phyloP scores from a whole-genome alignment of 2,329 filamentous ascomycete species.

The Stemphylium lycopersici region DNA sequence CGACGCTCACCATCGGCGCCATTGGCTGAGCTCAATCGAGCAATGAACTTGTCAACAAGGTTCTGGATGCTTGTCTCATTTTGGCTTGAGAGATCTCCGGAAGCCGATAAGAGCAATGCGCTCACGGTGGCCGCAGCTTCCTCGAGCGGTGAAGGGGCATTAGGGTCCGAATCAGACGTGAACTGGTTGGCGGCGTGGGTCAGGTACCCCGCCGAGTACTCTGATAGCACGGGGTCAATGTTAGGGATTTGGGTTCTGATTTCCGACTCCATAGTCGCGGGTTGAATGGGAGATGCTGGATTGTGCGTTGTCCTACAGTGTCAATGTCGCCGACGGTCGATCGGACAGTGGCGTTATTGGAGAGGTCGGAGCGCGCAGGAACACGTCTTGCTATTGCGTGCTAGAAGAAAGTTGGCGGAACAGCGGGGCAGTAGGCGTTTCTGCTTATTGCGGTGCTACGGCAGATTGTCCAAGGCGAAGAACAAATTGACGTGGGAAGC shows the following conservation, averaged over 20 bases:
- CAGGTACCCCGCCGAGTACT: slow-evolving; percentile 93
- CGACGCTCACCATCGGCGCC: slow-evolving; percentile 69
- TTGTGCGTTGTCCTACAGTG: slow-evolving; percentile 26
- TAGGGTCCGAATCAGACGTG: slow-evolving; percentile 72
- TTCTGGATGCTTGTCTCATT: slow-evolving; percentile 80
- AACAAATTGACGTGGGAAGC: slow-evolving; percentile 28
- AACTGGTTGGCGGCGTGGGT: slow-evolving; percentile 89
- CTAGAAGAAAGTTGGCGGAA: slow-evolving; percentile 13
- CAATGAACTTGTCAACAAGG: slow-evolving; percentile 88
- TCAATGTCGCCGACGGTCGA: slow-evolving; percentile 18
- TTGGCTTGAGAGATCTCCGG: slow-evolving; percentile 74
- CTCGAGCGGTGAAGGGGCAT: slow-evolving; percentile 74
- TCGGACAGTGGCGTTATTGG: slow-evolving; percentile 27
- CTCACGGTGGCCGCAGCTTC: slow-evolving; percentile 86
- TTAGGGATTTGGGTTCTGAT: slow-evolving; percentile 83
- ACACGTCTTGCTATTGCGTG: slow-evolving; percentile 18
- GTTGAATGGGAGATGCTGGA: slow-evolving; percentile 22
- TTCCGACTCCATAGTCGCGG: slow-evolving; percentile 77
- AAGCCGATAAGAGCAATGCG: slow-evolving; percentile 91
- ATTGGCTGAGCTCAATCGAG: slow-evolving; percentile 76
- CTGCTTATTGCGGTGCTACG: slow-evolving; percentile 29
- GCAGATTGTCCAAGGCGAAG: slow-evolving; percentile 23
- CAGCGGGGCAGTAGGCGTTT: slow-evolving; percentile 28
- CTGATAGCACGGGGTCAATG: slow-evolving; percentile 85
- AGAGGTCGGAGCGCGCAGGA: slow-evolving; percentile 21